Evolutionary conservation across 257 asterid genomes (phyloP), one percentile per base, ranked within the genome.

Genomic region (Solanum chmielewskii): DNA sequence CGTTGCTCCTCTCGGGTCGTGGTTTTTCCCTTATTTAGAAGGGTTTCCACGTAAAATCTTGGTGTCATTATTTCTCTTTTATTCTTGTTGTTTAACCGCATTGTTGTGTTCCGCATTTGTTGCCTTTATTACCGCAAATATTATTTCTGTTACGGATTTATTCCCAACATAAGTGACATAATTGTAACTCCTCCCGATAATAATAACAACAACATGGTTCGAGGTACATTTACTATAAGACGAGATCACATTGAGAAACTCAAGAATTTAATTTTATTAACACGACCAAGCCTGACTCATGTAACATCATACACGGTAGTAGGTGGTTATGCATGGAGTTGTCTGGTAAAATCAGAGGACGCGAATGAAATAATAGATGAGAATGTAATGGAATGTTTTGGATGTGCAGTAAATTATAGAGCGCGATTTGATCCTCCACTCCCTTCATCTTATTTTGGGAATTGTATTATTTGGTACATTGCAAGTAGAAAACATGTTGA

Each of bases 371-470:
- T 13, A 7, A 44, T 2, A 25, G 66, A 78, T 6, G 66, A 27
- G 1, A 27, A 78, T 5, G 42, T 16, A 45, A 5, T 45, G 42
- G 66, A 45, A 37, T 16, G 5, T 16, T 78, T 78, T 23, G 15
- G 15, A 47, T 87, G 90, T 52, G 76, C 87, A 11, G 90, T 59
- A 27, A 92, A 93, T 6, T 88, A 41, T 1, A 82, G 95, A 69
- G 88, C 62, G 14, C 90, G 93, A 27, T 35, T 89, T 9, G 29
- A 77, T 27, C 96, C 93, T 7, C 93, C 95, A 0, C 87, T 91
- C 64, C 95, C 96, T 31, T 39, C 69, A 4, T 90, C 86, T 64
- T 91, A 92, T 89, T 92, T 93, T 25, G 95, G 96, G 25, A 93
- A 93, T 69, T 91, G 95, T 86, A 31, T 92, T 16, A 87, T 89